Evolutionary conservation across 768 basidiomycete species (phyloP), one percentile per base, ranked within the genome.

Genomic region (Clitopilus passeckerianus): DNA sequence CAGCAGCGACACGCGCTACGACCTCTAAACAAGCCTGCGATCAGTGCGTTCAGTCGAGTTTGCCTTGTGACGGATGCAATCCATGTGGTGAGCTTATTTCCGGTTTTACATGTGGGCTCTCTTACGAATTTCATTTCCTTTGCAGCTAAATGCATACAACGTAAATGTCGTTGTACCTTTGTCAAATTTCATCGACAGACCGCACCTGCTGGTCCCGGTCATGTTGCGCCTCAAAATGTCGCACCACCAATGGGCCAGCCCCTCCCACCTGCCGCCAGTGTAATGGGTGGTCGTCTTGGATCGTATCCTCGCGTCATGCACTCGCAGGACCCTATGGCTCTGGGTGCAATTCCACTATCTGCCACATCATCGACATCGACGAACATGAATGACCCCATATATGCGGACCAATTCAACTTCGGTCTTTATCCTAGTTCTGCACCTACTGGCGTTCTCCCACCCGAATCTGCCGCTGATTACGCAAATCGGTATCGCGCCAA

Each of bases 1-100:
- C 85, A 0, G 82, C 86, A 0, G 82, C 87, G 0, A 84, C 89
- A 3, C 77, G 89, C 20, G 89, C 90, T 1, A 86, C 88, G 3
- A 90, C 89, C 8, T 87, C 87, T 15, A 92, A 91, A 68, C 89
- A 91, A 68, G 87, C 89, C 0, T 93, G 91, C 68, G 91, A 93
- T 71, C 89, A 92, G 64, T 93, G 91, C 64, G 89, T 91, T 46
- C 84, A 87, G 65, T 80, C 83, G 8, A 86, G 81, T 64, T 74
- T 91, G 4, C 89, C 89, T 0, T 93, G 90, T 64, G 90, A 93
- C 64, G 90, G 90, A 15, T 82, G 80, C 59, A 90, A 89, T 70
- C 90, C 90, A 3, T 93, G 90, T 65, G 77, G 90, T 91, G 64
- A 59, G 86, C 81, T 24, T 14, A 23, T 12, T 59, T 15, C 41